Evolutionary conservation across 208 protist genomes (phyloP), one percentile per base, ranked within the genome.

Genomic region (Strigomonas galati): DNA sequence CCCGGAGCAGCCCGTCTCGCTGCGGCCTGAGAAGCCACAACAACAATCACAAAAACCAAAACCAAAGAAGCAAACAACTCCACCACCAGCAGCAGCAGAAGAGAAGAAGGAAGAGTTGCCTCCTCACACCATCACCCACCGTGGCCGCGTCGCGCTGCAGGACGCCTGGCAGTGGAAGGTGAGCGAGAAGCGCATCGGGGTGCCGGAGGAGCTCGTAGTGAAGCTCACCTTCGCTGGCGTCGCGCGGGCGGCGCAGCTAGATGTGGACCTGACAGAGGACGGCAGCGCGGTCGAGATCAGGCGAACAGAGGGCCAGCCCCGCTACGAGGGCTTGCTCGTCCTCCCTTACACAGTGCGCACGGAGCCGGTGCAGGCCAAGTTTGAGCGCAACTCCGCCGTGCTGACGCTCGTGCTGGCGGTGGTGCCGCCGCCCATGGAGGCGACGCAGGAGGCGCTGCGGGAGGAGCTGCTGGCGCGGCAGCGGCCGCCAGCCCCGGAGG

Each of bases 91-190:
- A 43, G 53, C 24, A 4, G 35, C 35, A 4, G 30, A 51, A 59
- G 65, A 46, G 43, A 54, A 2, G 26, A 19, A 5, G n/a, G 28
- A 26, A 5, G 57, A 52, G 55, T 65, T 96, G 12, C 90, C 90
- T 0, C 81, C 76, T 21, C 70, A 79, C 76, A 88, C 74, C 12
- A 84, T 96, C 60, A 53, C 76, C 9, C 90, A 96, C 61, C 85
- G 85, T 32, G 90, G 90, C 57, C 75, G 66, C 64, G 76, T 96
- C 60, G 84, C 92, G 62, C 51, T 96, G 21, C 78, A 71, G 1
- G 87, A 93, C 51, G 79, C 90, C 1, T 96, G 90, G 87, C 76
- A 82, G 40, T 92, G 81, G 83, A 82, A 79, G 62, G 71, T 93
- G 5, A 74, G 74, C 5, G 90, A 96, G 27, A 76, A 75, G 60